Evolutionary conservation across 257 asterid genomes (phyloP), one percentile per base, ranked within the genome.

Genomic region (Solanum clarkiae): DNA sequence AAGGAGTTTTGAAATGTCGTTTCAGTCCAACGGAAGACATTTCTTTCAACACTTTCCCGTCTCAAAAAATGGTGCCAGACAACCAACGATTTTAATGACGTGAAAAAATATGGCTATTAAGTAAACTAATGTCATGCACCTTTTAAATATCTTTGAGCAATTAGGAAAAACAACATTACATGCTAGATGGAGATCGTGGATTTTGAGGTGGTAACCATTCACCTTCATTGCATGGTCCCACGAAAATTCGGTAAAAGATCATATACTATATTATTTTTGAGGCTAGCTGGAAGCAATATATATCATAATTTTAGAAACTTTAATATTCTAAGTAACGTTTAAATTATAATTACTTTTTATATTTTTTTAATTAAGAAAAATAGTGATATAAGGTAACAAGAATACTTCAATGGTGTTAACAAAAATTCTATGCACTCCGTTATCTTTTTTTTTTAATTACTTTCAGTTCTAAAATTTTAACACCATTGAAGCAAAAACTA

Each of bases 71-170:
- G 44, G 42, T 66, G 22, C 74, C 3, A 29, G 44, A 65, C 45
- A 65, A 29, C 11, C 84, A 84, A 26, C 71, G 36, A 42, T 82
- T 80, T 16, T 71, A 40, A 24, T 24, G 63, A 57, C 66, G 70
- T 80, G n/a, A n/a, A 17, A 74, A 14, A 51, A 59, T 49, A 65
- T 82, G 57, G 15, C 55, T 36, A 65, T 90, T 90, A 85, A 88
- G 92, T 88, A 80, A 88, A 85, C 87, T 57, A 87, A 88, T 86
- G 77, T 75, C 16, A 70, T 83, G 60, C 47, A 87, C 82, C 26
- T n/a, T 9, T 63, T 42, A 63, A 88, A 87, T 86, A 82, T 86
- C 84, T 81, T 18, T 77, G 66, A 84, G 32, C 81, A 80, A 84
- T 80, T 62, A 72, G 57, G 57, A 63, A 77, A 14, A 77, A 26